Percentiles rank a stretch among this genome's conserved stretches.
Evolutionary conservation across 192 early-diverging fungal genomes (phyloP).

Genomic region (Gamsiella multidivaricata): DNA sequence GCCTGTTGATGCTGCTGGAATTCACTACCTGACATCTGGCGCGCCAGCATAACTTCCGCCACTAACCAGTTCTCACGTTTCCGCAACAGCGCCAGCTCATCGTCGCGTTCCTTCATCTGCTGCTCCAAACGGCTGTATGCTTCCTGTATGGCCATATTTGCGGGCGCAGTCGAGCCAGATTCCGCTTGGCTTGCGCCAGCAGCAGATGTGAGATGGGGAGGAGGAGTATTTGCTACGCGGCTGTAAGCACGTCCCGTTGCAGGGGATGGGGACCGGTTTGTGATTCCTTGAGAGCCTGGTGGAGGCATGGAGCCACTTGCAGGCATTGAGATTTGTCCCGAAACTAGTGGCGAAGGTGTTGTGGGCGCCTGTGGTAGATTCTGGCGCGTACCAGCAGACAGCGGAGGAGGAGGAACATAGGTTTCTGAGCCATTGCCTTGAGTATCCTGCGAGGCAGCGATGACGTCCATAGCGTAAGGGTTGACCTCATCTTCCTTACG

Average conservation of each 20-base stretch:
- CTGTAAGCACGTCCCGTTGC: constrained; percentile 2
- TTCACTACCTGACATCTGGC: constrained; percentile 2
- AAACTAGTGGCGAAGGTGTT: background rate
- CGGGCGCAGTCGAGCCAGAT: background rate
- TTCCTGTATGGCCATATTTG: constrained; percentile 6
- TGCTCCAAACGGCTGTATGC: constrained; percentile 3
- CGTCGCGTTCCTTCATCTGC: constrained; percentile 30
- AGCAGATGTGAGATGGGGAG: background rate
- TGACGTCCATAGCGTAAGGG: constrained; percentile 25
- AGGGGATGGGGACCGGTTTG: constrained; percentile 22
- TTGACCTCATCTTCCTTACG: constrained; percentile 15
- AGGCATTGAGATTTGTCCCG: background rate
- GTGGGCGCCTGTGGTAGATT: background rate
- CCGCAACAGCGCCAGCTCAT: constrained; percentile 18
- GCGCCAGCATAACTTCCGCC: constrained; percentile 35
- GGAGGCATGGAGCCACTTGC: background rate
- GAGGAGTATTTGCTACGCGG: background rate
- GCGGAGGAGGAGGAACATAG: constrained; percentile 15
- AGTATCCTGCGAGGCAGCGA: background rate
- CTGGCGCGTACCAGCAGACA: background rate
- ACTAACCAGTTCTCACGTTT: constrained; percentile 48
- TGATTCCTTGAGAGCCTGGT: background rate
- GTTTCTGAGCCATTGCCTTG: background rate
- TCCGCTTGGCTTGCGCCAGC: background rate
- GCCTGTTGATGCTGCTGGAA: background rate